Evolutionary conservation across 768 basidiomycete genomes (phyloP).

Genomic region (Megacollybia marginata): DNA sequence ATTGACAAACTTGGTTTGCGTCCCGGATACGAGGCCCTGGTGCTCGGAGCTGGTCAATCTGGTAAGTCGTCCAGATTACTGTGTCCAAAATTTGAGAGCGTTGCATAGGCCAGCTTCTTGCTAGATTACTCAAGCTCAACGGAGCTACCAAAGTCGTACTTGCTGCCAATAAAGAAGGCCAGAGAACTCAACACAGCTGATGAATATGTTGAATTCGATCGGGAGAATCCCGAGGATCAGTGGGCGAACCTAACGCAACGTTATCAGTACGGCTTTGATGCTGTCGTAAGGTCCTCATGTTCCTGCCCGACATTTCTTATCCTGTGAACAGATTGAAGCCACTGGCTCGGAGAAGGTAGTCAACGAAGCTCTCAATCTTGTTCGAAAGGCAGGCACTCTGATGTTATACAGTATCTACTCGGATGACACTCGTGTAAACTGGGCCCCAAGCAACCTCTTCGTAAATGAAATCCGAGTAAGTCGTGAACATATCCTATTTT

Average conservation of each 20-base stretch:
- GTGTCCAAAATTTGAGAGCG: neutral
- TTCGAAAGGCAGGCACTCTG: constrained; percentile 61
- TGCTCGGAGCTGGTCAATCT: constrained; percentile 72
- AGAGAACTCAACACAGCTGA: constrained; percentile 72
- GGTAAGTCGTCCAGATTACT: constrained; percentile 14
- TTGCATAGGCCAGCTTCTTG: constrained; percentile 70
- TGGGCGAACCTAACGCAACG: constrained; percentile 76
- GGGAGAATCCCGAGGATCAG: constrained; percentile 64
- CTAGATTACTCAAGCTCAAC: constrained; percentile 82
- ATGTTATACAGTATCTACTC: constrained; percentile 77
- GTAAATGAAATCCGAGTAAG: constrained; percentile 52
- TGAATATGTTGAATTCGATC: constrained; percentile 81
- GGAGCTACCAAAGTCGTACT: constrained; percentile 77
- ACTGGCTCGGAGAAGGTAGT: constrained; percentile 69
- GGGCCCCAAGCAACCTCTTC: constrained; percentile 65
- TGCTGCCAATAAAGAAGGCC: constrained; percentile 85
- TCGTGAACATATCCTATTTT: neutral
- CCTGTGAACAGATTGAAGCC: constrained; percentile 39
- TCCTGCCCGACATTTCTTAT: neutral
- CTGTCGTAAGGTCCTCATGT: constrained; percentile 36
- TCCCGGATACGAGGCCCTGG: constrained; percentile 64
- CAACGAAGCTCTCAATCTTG: constrained; percentile 70
- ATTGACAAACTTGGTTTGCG: constrained; percentile 65
- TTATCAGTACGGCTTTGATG: constrained; percentile 84
- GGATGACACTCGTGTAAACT: constrained; percentile 57